Evolutionary conservation across 2,329 filamentous ascomycete genomes (phyloP).

Genomic region (Nemania serpens): DNA sequence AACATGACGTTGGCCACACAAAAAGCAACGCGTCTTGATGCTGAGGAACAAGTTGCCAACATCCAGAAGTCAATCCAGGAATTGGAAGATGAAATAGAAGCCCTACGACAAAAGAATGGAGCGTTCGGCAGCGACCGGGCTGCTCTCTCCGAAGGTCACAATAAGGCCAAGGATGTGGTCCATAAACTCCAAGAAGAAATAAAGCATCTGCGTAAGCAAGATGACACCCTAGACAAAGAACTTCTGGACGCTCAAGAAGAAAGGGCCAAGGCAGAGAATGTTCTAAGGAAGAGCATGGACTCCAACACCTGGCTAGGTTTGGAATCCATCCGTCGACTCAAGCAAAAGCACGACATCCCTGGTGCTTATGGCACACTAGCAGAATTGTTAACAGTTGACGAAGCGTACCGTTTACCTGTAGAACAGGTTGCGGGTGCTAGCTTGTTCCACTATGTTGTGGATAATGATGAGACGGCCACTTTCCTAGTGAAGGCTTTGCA

Average conservation of each 20-base stretch:
- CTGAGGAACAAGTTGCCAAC: conserved; percentile 77
- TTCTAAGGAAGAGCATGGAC: conserved; percentile 85
- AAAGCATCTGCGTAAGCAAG: conserved; percentile 85
- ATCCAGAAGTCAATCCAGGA: conserved; percentile 73
- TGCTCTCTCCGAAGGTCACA: conserved; percentile 72
- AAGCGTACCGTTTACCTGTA: conserved; percentile 84
- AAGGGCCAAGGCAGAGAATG: conserved; percentile 75
- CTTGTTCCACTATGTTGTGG: conserved; percentile 94
- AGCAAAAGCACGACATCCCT: conserved; percentile 75
- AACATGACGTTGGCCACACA: conserved; percentile 76
- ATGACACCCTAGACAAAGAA: conserved; percentile 82
- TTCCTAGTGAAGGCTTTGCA: conserved; percentile 79
- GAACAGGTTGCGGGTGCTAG: conserved; percentile 92
- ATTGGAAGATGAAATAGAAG: conserved; percentile 73
- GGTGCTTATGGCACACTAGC: conserved; percentile 92
- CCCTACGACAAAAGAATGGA: conserved; percentile 73
- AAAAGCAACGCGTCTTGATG: conserved; percentile 83
- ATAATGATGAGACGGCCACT: conserved; percentile 86
- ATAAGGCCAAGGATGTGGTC: conserved; percentile 75
- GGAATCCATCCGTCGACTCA: conserved; percentile 82
- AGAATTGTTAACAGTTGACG: conserved; percentile 85
- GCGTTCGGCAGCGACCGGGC: conserved; percentile 78
- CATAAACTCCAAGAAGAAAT: conserved; percentile 84
- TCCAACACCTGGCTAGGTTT: conserved; percentile 84
- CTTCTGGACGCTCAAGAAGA: conserved; percentile 77